phyloP scores from a whole-genome alignment of 1,139 yeast genomes.

The Kluyveromyces marxianus region DNA sequence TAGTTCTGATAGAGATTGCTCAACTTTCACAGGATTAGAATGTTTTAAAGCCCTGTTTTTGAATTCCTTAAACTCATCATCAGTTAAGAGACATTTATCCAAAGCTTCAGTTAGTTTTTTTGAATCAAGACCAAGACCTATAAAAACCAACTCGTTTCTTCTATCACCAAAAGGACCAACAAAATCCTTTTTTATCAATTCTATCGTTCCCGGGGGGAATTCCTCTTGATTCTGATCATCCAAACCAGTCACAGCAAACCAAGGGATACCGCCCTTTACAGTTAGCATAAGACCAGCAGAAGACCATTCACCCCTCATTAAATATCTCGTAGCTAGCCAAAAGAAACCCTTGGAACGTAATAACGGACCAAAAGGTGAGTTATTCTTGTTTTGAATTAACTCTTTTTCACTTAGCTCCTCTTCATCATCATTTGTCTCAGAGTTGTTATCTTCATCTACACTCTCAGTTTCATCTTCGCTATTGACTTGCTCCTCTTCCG shows the following conservation, averaged over 20 bases:
- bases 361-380: constrained; percentile 34
- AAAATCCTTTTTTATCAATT: constrained; percentile 33
- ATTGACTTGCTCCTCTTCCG: constrained; percentile 3
- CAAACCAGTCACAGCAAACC: constrained; percentile 38
- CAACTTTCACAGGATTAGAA: constrained; percentile 30
- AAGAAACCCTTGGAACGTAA: constrained; percentile 40
- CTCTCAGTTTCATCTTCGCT: constrained; percentile 6
- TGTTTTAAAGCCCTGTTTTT: constrained; percentile 27
- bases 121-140: constrained; percentile 35
- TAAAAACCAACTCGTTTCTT: constrained; percentile 39
- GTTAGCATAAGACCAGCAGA: constrained; percentile 42
- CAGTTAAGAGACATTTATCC: constrained; percentile 35
- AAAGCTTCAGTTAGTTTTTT: constrained; percentile 25
- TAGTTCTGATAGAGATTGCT: constrained; percentile 28
- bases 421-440: constrained; percentile 21
- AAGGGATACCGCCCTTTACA: constrained; percentile 38
- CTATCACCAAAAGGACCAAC: constrained; percentile 38
- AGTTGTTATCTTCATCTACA: constrained; percentile 9
- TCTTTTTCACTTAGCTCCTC: constrained; percentile 24
- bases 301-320: constrained; percentile 41
- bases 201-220: constrained; percentile 31
- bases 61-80: constrained; percentile 31
- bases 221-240: constrained; percentile 15
- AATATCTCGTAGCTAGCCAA: constrained; percentile 41
- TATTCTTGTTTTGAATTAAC: constrained; percentile 31